Evolutionary conservation across 2,329 filamentous ascomycete genomes (phyloP).

Genomic region (Fusarium newnesense): DNA sequence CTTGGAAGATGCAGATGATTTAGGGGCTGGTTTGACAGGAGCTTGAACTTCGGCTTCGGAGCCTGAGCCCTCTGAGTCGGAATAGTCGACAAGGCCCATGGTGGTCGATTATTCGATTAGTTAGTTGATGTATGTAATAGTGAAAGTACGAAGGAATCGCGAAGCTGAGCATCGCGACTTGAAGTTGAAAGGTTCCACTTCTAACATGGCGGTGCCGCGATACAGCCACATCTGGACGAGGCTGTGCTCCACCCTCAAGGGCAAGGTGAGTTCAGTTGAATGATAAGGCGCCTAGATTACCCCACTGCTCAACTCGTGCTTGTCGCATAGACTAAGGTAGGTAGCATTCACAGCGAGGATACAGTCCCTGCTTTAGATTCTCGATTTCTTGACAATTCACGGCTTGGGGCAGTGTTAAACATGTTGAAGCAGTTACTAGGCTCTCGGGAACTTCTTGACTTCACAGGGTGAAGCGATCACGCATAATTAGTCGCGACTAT

Average conservation of each 20-base stretch:
- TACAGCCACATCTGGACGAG: conserved; percentile 37
- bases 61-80: conserved; percentile 84
- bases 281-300: conserved; percentile 8
- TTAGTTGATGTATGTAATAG: background rate
- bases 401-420: conserved; percentile 4
- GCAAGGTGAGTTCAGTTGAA: background rate
- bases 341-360: background rate
- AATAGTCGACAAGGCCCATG: conserved; percentile 87
- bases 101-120: conserved; percentile 19
- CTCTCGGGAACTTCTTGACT: background rate
- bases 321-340: background rate
- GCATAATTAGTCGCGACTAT: conserved; percentile 37
- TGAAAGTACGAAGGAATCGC: conserved; percentile 6
- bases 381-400: background rate
- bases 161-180: conserved; percentile 13
- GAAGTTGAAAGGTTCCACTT: conserved; percentile 28
- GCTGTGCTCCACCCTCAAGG: conserved; percentile 22
- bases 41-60: conserved; percentile 58
- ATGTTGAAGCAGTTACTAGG: conserved; percentile 27
- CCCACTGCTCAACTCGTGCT: conserved; percentile 11
- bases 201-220: conserved; percentile 16
- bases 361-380: conserved; percentile 7
- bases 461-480: conserved; percentile 4
- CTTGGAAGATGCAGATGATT: conserved; percentile 56
- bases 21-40: conserved; percentile 45